Evolutionary conservation across 2,329 filamentous ascomycete species (phyloP).

Genomic region (Ophiostoma montium): DNA sequence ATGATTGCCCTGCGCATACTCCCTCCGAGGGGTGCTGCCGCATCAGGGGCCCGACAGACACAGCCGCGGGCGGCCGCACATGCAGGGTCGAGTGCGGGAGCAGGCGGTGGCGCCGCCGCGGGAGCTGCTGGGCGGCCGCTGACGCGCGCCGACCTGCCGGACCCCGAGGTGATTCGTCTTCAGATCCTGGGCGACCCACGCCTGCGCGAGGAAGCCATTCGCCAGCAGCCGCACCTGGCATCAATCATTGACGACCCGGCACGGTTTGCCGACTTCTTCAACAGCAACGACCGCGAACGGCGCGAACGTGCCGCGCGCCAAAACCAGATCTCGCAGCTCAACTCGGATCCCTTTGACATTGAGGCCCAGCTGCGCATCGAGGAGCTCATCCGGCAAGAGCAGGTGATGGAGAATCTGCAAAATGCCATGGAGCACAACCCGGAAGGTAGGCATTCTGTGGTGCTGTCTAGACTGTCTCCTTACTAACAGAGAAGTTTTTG

Average conservation of each 20-base stretch:
- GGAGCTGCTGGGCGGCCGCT: slow-evolving; percentile 13
- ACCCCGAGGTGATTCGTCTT: slow-evolving; percentile 71
- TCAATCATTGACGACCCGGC: slow-evolving; percentile 60
- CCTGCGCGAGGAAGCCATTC: slow-evolving; percentile 54
- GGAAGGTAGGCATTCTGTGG: slow-evolving; percentile 52
- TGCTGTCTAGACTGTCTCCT: neutral
- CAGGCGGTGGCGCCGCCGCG: slow-evolving; percentile 15
- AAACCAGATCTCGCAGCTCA: slow-evolving; percentile 70
- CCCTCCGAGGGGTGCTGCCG: slow-evolving; percentile 19
- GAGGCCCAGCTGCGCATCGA: slow-evolving; percentile 87
- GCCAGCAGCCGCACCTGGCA: slow-evolving; percentile 63
- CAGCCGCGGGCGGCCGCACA: slow-evolving; percentile 17
- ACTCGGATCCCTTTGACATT: slow-evolving; percentile 86
- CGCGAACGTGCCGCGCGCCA: slow-evolving; percentile 63
- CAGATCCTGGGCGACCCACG: slow-evolving; percentile 68
- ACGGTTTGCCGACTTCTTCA: slow-evolving; percentile 61
- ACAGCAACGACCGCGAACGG: slow-evolving; percentile 53
- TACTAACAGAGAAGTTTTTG: slow-evolving; percentile 54
- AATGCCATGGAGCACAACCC: slow-evolving; percentile 96
- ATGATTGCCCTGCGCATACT: slow-evolving; percentile 80
- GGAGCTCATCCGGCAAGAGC: slow-evolving; percentile 91
- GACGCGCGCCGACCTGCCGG: slow-evolving; percentile 26
- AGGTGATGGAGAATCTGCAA: slow-evolving; percentile 88
- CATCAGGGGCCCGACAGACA: slow-evolving; percentile 22
- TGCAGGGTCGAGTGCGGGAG: slow-evolving; percentile 14